Evolutionary conservation across 192 early-diverging fungal species (phyloP).

Genomic region (Phlyctochytrium bullatum): DNA sequence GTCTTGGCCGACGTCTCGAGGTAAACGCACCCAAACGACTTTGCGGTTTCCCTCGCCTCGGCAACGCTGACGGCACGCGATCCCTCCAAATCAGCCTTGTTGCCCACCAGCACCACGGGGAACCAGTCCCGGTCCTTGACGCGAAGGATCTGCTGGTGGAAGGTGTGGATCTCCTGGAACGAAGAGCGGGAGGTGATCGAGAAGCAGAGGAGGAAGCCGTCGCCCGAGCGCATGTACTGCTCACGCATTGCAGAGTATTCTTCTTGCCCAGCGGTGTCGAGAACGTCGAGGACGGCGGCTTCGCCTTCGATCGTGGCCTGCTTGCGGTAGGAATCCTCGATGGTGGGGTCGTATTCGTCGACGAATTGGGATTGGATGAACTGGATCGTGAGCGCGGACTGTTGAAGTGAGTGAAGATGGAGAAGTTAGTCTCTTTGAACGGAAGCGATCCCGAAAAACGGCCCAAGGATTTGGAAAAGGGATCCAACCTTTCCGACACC

Average conservation of each 20-base stretch:
- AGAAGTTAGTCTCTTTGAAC: no score
- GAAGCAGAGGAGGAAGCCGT: conserved; percentile 85
- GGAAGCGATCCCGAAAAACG: no score
- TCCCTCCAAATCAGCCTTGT: conserved; percentile 82
- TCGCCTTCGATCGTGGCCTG: conserved; percentile 79
- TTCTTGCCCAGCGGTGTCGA: conserved; percentile 90
- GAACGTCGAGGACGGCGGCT: conserved; percentile 80
- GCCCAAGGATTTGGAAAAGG: not conserved
- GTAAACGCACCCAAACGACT: conserved; percentile 72
- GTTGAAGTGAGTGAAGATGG: not conserved
- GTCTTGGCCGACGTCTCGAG: conserved; percentile 88
- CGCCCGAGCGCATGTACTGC: conserved; percentile 85
- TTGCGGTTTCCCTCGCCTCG: conserved; percentile 82
- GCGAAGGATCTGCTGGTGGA: conserved; percentile 71
- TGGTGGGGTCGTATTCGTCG: conserved; percentile 64
- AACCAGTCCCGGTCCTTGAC: conserved; percentile 76
- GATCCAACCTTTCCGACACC: conserved; percentile 5
- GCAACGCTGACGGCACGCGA: conserved; percentile 54
- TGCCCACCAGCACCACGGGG: conserved; percentile 81
- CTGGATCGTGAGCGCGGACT: conserved; percentile 88
- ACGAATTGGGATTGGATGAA: conserved; percentile 87
- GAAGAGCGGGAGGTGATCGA: conserved; percentile 70
- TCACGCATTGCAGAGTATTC: conserved; percentile 73
- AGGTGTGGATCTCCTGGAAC: conserved; percentile 73
- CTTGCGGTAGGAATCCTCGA: conserved; percentile 74